phyloP scores from a whole-genome alignment of 2,329 filamentous ascomycete genomes.

The Neoscytalidium dimidiatum region DNA sequence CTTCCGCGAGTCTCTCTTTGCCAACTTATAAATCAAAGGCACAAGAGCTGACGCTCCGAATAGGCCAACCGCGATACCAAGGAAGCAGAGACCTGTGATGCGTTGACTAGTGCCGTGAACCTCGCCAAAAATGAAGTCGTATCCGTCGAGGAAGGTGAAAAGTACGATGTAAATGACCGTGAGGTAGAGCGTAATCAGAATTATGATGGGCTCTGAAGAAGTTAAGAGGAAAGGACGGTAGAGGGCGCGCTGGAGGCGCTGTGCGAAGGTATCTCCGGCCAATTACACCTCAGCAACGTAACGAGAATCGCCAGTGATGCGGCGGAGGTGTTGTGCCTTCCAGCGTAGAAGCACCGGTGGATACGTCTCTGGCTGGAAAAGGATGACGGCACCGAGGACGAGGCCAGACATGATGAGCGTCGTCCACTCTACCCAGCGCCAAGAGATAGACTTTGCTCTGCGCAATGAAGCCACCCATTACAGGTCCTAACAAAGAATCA shows the following conservation, averaged over 20 bases:
- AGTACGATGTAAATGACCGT: constrained; percentile 57
- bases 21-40: constrained; percentile 49
- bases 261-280: constrained; percentile 39
- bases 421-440: constrained; percentile 41
- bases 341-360: constrained; percentile 41
- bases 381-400: constrained; percentile 31
- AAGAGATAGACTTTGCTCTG: constrained; percentile 38
- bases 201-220: constrained; percentile 45
- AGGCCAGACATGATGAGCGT: constrained; percentile 38
- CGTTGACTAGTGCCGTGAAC: constrained; percentile 50
- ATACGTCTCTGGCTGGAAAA: constrained; percentile 56
- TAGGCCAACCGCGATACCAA: constrained; percentile 49
- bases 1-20: constrained; percentile 44
- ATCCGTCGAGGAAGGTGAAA: constrained; percentile 57
- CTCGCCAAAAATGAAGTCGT: constrained; percentile 53
- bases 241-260: constrained; percentile 38
- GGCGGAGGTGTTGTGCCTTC: constrained; percentile 36
- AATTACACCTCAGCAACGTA: constrained; percentile 52
- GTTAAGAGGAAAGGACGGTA: constrained; percentile 49
- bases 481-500: constrained; percentile 29
- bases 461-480: constrained; percentile 40
- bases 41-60: constrained; percentile 41
- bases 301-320: constrained; percentile 41
- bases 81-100: constrained; percentile 51
- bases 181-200: constrained; percentile 54